Conservation (phyloP, 2,329 filamentous ascomycete species). For the Aspergillus arachidicola region DNA sequence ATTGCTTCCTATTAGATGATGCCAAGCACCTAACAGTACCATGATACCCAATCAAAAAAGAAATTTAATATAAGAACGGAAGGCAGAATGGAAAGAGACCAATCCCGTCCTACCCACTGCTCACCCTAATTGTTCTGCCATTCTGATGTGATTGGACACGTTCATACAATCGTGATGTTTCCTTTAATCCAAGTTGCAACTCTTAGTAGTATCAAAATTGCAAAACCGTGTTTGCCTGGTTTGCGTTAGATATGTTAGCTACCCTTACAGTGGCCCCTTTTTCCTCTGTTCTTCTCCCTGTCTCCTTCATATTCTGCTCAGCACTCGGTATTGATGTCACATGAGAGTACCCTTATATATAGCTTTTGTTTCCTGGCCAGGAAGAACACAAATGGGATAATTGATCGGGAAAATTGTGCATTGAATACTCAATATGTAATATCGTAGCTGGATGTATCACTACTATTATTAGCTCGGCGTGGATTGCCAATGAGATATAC, state of each 20-base stretch:
- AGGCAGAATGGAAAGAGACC: not conserved
- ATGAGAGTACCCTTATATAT: not conserved
- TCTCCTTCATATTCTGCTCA: not conserved
- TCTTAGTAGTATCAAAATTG: not conserved
- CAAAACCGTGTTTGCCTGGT: not conserved
- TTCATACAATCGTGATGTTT: not conserved
- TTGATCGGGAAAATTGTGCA: not conserved
- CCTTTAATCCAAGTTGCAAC: not conserved
- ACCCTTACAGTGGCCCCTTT: not conserved
- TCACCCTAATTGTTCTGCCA: not conserved
- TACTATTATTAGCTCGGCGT: not conserved
- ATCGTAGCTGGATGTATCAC: not conserved
- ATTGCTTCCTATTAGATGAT: conserved; percentile 11
- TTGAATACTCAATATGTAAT: not conserved
- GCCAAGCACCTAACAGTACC: not conserved
- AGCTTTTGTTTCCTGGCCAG: not conserved
- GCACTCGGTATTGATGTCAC: not conserved
- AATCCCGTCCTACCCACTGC: not conserved
- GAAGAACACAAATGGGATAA: not conserved
- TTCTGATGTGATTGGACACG: not conserved
- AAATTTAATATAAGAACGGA: conserved; percentile 7
- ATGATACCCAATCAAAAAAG: conserved; percentile 20
- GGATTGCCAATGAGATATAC: conserved; percentile 4
- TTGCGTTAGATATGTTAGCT: not conserved
- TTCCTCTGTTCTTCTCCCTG: not conserved